These are phyloP conservation scores for Xylariaceae sp. DNA, from an alignment of 2,329 filamentous ascomycete species.

Conservation along the genomic window DNA sequence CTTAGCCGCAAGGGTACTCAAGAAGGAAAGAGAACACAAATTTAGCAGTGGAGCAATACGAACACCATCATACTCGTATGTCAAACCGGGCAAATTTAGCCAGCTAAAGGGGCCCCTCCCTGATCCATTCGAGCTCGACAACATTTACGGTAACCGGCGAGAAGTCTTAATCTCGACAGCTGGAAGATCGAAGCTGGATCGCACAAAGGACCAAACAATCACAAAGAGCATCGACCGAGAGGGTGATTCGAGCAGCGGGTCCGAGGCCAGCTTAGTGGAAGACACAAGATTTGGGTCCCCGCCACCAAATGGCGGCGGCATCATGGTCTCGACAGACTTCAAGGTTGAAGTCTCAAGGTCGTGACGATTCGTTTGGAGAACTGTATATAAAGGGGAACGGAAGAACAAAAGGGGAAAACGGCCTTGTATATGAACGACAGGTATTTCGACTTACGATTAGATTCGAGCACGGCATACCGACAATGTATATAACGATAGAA, in stretches of 20 bases:
- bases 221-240: constrained; percentile 12
- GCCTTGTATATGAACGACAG: too few species aligned
- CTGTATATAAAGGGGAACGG: background rate
- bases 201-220: background rate
- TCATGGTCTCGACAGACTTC: constrained; percentile 18
- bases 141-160: constrained; percentile 7
- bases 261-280: constrained; percentile 10
- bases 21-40: background rate
- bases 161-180: constrained; percentile 15
- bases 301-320: constrained; percentile 10
- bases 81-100: constrained; percentile 13
- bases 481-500: constrained; percentile 15
- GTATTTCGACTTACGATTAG: background rate
- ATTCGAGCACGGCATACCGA: background rate
- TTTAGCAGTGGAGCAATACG: background rate
- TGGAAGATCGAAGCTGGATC: background rate
- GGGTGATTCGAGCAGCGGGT: constrained; percentile 13
- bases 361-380: constrained; percentile 4
- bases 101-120: constrained; percentile 6
- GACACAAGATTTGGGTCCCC: background rate
- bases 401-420: too few species aligned
- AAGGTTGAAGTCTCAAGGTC: constrained; percentile 15
- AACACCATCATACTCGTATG: constrained; percentile 8
- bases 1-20: constrained; percentile 7
- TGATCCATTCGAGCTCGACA: constrained; percentile 18